Evolutionary conservation across 805 yeast species (phyloP).

Genomic region (Pichia kluyveri): DNA sequence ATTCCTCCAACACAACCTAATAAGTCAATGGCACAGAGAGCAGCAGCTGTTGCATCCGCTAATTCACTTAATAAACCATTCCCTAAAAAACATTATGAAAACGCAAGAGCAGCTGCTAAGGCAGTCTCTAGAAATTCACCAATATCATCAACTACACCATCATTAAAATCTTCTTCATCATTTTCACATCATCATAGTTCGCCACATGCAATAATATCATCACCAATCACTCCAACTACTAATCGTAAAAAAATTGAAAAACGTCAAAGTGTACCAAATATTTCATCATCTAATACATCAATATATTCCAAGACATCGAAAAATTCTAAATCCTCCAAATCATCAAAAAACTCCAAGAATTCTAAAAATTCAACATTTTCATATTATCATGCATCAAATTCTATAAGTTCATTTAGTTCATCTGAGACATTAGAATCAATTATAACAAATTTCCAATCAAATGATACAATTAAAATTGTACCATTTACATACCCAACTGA

Average conservation of each 20-base stretch:
- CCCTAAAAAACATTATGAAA: not conserved
- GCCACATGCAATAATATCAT: no score
- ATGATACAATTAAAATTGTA: not conserved
- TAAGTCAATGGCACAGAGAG: constrained; percentile 6
- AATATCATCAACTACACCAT: no score
- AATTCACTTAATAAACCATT: not conserved
- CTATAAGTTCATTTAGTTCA: not conserved
- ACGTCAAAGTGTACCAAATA: not conserved
- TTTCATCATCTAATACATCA: not conserved
- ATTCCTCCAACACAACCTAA: no score
- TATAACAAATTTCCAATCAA: not conserved
- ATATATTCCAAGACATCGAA: not conserved
- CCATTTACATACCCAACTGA: not conserved
- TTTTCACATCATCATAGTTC: no score
- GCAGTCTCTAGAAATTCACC: not conserved
- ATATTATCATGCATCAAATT: not conserved
- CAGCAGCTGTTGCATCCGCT: constrained; percentile 4
- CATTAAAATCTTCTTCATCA: no score
- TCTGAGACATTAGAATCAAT: not conserved
- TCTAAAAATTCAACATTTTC: not conserved
- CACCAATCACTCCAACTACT: no score
- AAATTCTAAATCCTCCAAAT: not conserved
- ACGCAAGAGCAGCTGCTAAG: constrained; percentile 8
- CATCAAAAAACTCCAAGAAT: not conserved
- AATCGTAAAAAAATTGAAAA: not conserved